Conservation (phyloP, 164 flowering plant species). For the Liquidambar formosana region DNA sequence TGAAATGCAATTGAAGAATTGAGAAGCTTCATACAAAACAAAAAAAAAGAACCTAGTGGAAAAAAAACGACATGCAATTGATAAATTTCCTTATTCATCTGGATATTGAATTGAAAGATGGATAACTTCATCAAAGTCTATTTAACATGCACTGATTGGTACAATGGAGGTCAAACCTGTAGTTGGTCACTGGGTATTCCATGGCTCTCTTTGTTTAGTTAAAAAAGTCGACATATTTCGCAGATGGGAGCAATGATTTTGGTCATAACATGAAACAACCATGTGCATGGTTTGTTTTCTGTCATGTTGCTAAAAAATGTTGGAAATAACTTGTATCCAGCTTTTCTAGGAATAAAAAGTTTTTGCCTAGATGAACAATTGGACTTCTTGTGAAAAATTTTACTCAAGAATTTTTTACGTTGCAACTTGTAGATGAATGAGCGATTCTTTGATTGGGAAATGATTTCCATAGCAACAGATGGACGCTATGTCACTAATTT, state of each 20-base stretch:
- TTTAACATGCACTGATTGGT: not conserved
- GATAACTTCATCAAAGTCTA: too few relatives aligned
- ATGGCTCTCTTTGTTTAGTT: not conserved
- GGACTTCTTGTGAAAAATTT: too few relatives aligned
- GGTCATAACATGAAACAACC: not conserved
- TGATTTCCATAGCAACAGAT: conserved; percentile 1
- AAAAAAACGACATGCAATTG: not conserved
- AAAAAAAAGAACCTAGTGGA: too few relatives aligned
- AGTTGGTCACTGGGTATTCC: not conserved
- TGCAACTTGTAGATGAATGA: not conserved
- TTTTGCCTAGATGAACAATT: too few relatives aligned
- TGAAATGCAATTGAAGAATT: not conserved
- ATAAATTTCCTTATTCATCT: not conserved
- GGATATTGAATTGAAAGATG: not conserved
- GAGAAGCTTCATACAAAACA: not conserved
- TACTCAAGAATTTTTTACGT: not conserved
- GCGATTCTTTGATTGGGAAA: not conserved
- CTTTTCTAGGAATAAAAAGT: too few relatives aligned
- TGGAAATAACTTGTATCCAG: not conserved
- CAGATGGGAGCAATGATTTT: not conserved
- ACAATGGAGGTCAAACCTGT: not conserved
- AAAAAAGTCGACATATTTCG: not conserved
- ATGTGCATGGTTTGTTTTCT: not conserved
- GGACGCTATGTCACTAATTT: not conserved
- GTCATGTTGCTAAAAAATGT: too few relatives aligned